These are phyloP conservation scores for Potentilla sterilis DNA, from an alignment of 306 rosid genomes.

Conservation along the genomic window DNA sequence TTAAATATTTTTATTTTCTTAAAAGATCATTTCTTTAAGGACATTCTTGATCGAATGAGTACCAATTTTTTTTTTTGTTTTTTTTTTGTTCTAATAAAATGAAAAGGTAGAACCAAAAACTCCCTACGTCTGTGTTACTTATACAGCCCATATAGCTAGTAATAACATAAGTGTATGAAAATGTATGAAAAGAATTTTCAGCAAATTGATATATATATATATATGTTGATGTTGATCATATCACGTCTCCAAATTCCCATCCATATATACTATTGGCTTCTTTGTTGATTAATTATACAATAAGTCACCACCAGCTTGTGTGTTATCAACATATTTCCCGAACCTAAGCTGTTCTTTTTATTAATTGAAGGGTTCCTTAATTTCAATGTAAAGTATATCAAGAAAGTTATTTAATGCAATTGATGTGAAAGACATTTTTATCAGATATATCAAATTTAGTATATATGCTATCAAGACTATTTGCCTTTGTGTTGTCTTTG, in stretches of 20 bases:
- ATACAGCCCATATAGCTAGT: no score
- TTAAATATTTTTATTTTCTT: no score
- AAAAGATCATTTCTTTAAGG: no score
- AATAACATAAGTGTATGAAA: no score
- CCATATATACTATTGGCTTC: neutral
- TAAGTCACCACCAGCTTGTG: neutral
- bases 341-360: constrained; percentile 1
- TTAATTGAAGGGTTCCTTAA: neutral
- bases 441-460: constrained; percentile 1
- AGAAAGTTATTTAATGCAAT: neutral
- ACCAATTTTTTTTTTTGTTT: no score
- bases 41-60: no score
- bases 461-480: neutral
- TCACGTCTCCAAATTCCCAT: constrained; percentile 13
- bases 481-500: constrained; percentile 21
- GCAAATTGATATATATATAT: neutral
- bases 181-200: constrained; percentile 13
- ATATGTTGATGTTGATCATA: neutral
- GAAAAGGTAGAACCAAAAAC: no score
- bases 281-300: neutral
- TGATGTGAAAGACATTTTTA: constrained; percentile 13
- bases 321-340: neutral
- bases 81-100: no score
- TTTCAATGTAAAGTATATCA: neutral
- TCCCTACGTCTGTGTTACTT: no score